These are phyloP conservation scores for Singerocomus rubriflavus DNA, from an alignment of 1,284 basidiomycete genomes.

Conservation along the genomic window DNA sequence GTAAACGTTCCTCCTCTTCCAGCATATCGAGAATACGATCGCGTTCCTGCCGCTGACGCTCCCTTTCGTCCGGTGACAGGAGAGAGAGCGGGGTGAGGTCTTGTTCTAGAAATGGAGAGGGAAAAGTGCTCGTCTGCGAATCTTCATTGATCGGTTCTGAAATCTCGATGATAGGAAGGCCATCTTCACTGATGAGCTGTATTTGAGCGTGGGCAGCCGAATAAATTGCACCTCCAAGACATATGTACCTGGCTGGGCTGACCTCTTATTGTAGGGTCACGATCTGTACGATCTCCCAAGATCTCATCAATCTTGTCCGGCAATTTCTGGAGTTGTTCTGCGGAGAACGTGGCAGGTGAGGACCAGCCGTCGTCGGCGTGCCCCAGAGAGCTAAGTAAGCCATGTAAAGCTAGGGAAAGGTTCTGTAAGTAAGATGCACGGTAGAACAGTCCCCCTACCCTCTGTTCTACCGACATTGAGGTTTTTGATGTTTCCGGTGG, in stretches of 20 bases:
- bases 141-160: constrained; percentile 49
- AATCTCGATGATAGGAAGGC: constrained; percentile 74
- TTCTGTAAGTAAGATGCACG: background rate
- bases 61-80: constrained; percentile 47
- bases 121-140: constrained; percentile 23
- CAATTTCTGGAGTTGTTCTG: constrained; percentile 50
- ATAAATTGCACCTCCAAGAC: constrained; percentile 14
- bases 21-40: constrained; percentile 64
- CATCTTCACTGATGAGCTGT: constrained; percentile 71
- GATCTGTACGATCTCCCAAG: constrained; percentile 46
- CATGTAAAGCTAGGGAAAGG: constrained; percentile 44
- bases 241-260: constrained; percentile 60
- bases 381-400: constrained; percentile 48
- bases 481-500: constrained; percentile 16
- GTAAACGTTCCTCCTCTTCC: constrained; percentile 62
- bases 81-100: constrained; percentile 46
- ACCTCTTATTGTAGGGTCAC: constrained; percentile 39
- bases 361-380: constrained; percentile 33
- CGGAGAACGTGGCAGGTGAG: constrained; percentile 36
- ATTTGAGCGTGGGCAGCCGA: constrained; percentile 19
- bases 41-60: constrained; percentile 50
- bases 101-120: constrained; percentile 30
- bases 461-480: constrained; percentile 21
- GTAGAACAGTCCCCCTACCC: constrained; percentile 18
- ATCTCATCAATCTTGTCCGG: constrained; percentile 61